Conservation (phyloP, 371 early-diverging fungal species). For the Mortierella sp. region DNA sequence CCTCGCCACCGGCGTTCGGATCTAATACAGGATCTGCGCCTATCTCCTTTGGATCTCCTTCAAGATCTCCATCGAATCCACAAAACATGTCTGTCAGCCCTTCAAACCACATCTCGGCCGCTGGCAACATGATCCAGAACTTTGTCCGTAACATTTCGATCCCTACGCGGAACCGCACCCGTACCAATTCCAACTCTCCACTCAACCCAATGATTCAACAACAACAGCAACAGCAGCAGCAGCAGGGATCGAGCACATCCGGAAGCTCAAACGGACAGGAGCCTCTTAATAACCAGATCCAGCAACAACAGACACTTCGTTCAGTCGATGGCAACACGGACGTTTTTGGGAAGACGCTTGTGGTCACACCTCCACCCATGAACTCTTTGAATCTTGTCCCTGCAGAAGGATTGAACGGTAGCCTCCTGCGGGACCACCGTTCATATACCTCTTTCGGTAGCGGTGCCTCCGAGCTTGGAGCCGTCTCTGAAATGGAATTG, state of each 20-base stretch:
- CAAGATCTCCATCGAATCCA: conserved; percentile 4
- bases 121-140: conserved; percentile 36
- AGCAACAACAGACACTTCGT: background rate
- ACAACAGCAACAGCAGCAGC: conserved; percentile 8
- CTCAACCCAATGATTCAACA: conserved; percentile 31
- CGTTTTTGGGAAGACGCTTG: conserved; percentile 9
- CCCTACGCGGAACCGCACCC: conserved; percentile 25
- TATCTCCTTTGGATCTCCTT: conserved; percentile 20
- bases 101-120: conserved; percentile 26
- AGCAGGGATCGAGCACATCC: background rate
- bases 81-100: conserved; percentile 21
- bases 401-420: background rate
- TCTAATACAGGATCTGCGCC: background rate
- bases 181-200: conserved; percentile 44
- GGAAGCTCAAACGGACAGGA: background rate
- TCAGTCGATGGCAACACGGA: background rate
- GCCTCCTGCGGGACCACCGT: background rate
- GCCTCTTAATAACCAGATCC: background rate
- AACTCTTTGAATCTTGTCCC: conserved; percentile 2
- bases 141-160: conserved; percentile 36
- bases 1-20: conserved; percentile 31
- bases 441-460: background rate
- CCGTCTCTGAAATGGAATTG: background rate
- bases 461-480: background rate
- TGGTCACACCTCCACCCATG: background rate